Conservation (phyloP, 164 flowering plant genomes). For the Magnolia kwangsiensis region DNA sequence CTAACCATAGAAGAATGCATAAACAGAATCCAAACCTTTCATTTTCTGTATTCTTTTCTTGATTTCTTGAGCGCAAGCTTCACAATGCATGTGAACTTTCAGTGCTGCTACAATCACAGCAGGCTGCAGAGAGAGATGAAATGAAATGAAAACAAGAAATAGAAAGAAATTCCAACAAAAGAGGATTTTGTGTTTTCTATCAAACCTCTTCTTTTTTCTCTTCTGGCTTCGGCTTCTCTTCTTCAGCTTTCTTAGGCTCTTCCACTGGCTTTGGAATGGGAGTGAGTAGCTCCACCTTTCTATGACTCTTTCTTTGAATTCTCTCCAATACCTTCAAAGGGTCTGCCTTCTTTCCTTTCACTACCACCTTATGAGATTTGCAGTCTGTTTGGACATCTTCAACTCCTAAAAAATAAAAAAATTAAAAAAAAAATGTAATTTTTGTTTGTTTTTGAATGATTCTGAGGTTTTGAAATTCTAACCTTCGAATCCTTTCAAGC, state of each 20-base stretch:
- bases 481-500: conserved; percentile 70
- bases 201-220: conserved; percentile 10
- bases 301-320: not conserved
- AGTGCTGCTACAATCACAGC: conserved; percentile 55
- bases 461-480: not conserved
- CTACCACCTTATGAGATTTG: not conserved
- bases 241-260: not conserved
- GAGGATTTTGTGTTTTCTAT: not conserved
- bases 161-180: not conserved
- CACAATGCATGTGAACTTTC: conserved; percentile 88
- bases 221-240: conserved; percentile 22
- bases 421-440: not conserved
- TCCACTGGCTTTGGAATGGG: not conserved
- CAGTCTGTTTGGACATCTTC: conserved; percentile 1
- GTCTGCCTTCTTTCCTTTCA: conserved; percentile 5
- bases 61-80: conserved; percentile 74
- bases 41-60: conserved; percentile 66
- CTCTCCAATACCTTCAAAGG: conserved; percentile 7
- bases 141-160: not conserved
- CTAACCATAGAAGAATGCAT: no score
- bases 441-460: not conserved
- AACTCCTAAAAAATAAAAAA: not conserved
- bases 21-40: conserved; percentile 50
- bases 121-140: conserved; percentile 26
- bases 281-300: conserved; percentile 6